Base-by-base conservation (phyloP, 805 yeast species). In the Debaryomyces maramus region DNA sequence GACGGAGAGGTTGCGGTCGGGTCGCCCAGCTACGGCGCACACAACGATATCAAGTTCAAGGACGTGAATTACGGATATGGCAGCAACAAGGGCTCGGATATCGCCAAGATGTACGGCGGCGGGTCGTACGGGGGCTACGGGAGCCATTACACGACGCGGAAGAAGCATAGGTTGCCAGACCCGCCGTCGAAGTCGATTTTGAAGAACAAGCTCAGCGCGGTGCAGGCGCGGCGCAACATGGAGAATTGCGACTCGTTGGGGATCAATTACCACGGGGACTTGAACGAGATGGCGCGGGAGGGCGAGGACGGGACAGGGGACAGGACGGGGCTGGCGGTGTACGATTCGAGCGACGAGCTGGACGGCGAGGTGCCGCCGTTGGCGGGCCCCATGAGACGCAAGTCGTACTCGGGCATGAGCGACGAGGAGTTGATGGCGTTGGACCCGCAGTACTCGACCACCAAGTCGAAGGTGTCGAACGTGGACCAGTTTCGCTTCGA, bases 361-460 rank as follows among this genome's bases (percentile, higher is more conserved):
- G 26, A 14, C 17, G 23, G 26, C 17, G 36, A 33, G 5, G 32
- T 27, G 41, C 21, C 15, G 32, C 22, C 17, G 24, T 20, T 14
- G 16, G 34, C 20, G 11, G 34, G 20, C 4, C 34, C 34, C 10
- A 29, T 16, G 17, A 46, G 75, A 19, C 57, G 77, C 39, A 73
- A 76, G 47, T 70, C 76, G 33, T 71, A 73, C 47, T 65, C 72
- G 23, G 77, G 66, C 11, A 72, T 78, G 80, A 65, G 80, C 11
- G 67, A 73, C 52, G 78, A 74, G 41, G 82, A 78, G 53, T 60
- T 78, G 41, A 53, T 77, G 58, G 78, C 75, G 9, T 58, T 78
- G 44, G 83, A 78, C 54, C 72, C 77, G 1, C 82, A 78, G 48
- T 78, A 65, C 52, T 43, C 41, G n/a, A 51, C 52, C 6, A 56